These are phyloP conservation scores for Pleurotus ostreatus DNA, from an alignment of 768 basidiomycete species.

Conservation along the genomic window DNA sequence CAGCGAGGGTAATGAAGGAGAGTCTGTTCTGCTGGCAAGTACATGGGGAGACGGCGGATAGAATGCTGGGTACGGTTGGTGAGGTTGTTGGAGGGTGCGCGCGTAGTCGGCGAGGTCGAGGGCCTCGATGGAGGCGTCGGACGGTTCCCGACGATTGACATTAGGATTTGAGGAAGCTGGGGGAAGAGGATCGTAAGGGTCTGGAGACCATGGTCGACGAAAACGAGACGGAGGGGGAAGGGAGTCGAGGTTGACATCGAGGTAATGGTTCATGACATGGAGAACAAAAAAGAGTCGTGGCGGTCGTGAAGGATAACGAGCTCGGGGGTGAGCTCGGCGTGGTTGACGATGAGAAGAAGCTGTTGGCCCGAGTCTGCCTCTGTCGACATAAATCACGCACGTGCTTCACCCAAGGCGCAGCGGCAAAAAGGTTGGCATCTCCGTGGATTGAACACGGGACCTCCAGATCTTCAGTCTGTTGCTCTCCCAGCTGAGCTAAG, in stretches of 20 bases:
- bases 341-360: background rate
- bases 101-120: conserved; percentile 73
- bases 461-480: conserved; percentile 70
- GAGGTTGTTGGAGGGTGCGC: conserved; percentile 35
- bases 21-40: conserved; percentile 22
- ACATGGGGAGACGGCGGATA: conserved; percentile 18
- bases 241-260: conserved; percentile 33
- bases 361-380: background rate
- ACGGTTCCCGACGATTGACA: conserved; percentile 42
- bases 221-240: conserved; percentile 50
- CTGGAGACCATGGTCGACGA: conserved; percentile 66
- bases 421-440: background rate
- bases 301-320: conserved; percentile 9
- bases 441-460: conserved; percentile 78
- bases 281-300: conserved; percentile 7
- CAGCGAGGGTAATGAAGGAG: conserved; percentile 20
- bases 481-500: conserved; percentile 71
- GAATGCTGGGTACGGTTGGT: conserved; percentile 16
- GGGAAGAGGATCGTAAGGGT: conserved; percentile 44
- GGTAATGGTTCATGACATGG: conserved; percentile 36
- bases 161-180: conserved; percentile 17
- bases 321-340: background rate
- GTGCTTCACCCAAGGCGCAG: background rate
- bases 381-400: background rate
- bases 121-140: conserved; percentile 66